These are phyloP conservation scores for Hevea brasiliensis DNA, from an alignment of 345 rosid genomes.

Conservation along the genomic window DNA sequence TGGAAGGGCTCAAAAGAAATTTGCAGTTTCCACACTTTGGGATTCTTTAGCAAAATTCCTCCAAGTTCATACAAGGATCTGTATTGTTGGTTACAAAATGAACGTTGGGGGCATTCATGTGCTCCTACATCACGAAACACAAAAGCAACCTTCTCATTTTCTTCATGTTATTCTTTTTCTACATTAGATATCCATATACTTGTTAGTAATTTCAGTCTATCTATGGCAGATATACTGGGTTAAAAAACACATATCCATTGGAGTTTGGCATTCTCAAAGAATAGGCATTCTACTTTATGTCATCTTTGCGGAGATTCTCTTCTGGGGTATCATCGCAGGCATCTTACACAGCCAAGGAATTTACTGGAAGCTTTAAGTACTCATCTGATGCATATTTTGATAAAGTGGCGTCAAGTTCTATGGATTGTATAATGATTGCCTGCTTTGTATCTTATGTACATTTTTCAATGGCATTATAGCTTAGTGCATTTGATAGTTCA, in stretches of 20 bases:
- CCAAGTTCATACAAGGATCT: not conserved
- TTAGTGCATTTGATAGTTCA: not conserved
- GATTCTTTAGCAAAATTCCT: no score
- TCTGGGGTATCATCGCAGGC: slow-evolving; percentile 67
- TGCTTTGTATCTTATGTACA: no score
- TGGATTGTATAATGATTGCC: no score
- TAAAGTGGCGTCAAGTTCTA: not conserved
- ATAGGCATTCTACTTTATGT: slow-evolving; percentile 66
- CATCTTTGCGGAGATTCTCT: slow-evolving; percentile 70
- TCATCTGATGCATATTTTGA: not conserved
- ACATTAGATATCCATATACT: not conserved
- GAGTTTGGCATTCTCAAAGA: slow-evolving; percentile 64
- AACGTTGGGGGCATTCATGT: no score
- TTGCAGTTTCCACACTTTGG: no score
- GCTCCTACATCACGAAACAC: no score
- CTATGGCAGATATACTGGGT: slow-evolving; percentile 63
- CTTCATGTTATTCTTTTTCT: not conserved
- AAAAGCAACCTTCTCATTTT: not conserved
- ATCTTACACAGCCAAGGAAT: slow-evolving; percentile 48
- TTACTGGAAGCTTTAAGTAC: slow-evolving; percentile 70
- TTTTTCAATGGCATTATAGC: not conserved
- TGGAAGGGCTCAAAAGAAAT: not conserved
- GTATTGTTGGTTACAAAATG: not conserved
- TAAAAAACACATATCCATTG: slow-evolving; percentile 54
- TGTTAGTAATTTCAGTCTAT: not conserved